These are phyloP conservation scores for Alnus glutinosa DNA, from an alignment of 306 rosid genomes.

Conservation along the genomic window DNA sequence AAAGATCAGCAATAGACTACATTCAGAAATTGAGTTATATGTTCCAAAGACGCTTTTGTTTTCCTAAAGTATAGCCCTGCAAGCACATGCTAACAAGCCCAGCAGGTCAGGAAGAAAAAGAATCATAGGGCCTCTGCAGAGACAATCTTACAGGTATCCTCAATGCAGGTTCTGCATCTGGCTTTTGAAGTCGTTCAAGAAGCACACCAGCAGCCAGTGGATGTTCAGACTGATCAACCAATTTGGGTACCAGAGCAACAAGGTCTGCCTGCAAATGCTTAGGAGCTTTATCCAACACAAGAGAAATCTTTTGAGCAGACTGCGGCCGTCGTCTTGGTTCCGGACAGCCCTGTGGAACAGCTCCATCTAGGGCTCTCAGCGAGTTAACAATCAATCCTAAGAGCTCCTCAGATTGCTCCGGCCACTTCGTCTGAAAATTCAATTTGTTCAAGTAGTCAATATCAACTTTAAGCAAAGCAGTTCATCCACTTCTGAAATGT, in stretches of 20 bases:
- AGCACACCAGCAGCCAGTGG: slow-evolving; percentile 93
- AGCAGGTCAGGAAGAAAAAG: slow-evolving; percentile 26
- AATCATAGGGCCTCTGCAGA: slow-evolving; percentile 11
- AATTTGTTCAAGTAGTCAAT: slow-evolving; percentile 30
- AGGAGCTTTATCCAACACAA: slow-evolving; percentile 96
- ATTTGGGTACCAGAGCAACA: slow-evolving; percentile 85
- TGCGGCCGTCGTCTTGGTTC: slow-evolving; percentile 98
- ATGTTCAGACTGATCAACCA: slow-evolving; percentile 97
- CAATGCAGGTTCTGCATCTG: slow-evolving; percentile 87
- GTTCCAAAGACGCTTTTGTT: neutral
- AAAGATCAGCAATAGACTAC: slow-evolving; percentile 17
- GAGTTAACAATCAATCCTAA: slow-evolving; percentile 95
- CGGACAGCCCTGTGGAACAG: slow-evolving; percentile 92
- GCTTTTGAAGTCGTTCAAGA: slow-evolving; percentile 84
- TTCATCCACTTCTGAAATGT: slow-evolving; percentile 24
- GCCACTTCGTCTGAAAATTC: slow-evolving; percentile 85
- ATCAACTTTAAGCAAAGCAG: slow-evolving; percentile 30
- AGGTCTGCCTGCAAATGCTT: slow-evolving; percentile 91
- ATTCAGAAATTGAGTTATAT: neutral
- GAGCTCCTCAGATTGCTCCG: slow-evolving; percentile 99
- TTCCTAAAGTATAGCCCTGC: neutral
- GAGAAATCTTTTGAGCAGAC: slow-evolving; percentile 89
- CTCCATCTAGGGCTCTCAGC: slow-evolving; percentile 91
- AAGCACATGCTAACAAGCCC: slow-evolving; percentile 16
- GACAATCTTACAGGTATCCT: slow-evolving; percentile 75